Evolutionary conservation across 1,284 basidiomycete species (phyloP), one percentile per base, ranked within the genome.

Genomic region (Anthracocystis setariae): DNA sequence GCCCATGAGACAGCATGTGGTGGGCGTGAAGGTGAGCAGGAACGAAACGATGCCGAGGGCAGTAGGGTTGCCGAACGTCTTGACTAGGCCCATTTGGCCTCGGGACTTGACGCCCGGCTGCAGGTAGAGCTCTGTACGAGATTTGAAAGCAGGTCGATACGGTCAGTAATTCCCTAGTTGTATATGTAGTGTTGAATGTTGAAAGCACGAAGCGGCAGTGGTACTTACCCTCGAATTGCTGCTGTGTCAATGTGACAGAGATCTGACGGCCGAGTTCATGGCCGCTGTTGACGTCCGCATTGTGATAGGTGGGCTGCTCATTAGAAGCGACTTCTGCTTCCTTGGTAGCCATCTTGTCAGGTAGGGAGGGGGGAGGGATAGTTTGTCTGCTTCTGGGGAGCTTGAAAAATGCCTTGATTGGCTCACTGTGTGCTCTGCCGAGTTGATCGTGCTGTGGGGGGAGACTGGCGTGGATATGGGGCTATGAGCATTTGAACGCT

Each of bases 31-130:
- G 8, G 69, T 75, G 20, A 77, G 53, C 12, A 77, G 46, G 54
- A 77, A 77, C 7, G 68, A 77, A 9, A 77, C 66, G 44, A 77
- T 75, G 21, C 74, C 74, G 5, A 77, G 44, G 1, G 64, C 46
- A 1, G 74, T 77, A 0, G 74, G 74, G 35, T 77, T 77, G 23
- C 73, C 74, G 12, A 74, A 53, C 0, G 74, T 65, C 55, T 77
- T 77, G 64, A 77, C 61, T 5, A 69, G 44, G n/a, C 58, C 46
- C 20, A 51, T 20, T 18, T 73, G 70, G 20, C 43, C 42, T 0
- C 61, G 39, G 0, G 62, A 66, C 48, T 68, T 70, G 53, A 66
- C 40, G 24, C 47, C 42, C 5, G 74, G 74, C 39, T 77, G 74
- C 4, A 77, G 45, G 59, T 77, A 77, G 8, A 37, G 35, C 17